phyloP scores from a whole-genome alignment of 2,329 filamentous ascomycete genomes.

The Teratosphaeria epicoccoides region DNA sequence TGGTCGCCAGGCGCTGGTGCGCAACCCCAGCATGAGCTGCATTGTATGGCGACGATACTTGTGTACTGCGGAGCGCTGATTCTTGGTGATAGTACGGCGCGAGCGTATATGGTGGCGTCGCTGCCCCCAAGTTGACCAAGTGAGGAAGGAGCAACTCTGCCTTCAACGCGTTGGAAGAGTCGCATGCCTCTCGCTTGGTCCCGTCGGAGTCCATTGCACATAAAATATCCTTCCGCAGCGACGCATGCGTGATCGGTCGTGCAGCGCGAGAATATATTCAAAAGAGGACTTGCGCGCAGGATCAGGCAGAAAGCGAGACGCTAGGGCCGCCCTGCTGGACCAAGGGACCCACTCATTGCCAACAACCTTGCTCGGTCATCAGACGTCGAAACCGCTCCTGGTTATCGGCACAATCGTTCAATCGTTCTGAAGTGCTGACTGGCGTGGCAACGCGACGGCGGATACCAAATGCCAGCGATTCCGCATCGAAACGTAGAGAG shows the following conservation, averaged over 20 bases:
- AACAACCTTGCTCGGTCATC: not conserved
- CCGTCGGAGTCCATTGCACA: not conserved
- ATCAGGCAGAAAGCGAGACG: not conserved
- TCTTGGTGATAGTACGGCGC: slow-evolving; percentile 4
- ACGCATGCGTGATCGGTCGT: not conserved
- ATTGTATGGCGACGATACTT: not conserved
- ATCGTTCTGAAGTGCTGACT: not conserved
- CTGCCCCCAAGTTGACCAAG: slow-evolving; percentile 1
- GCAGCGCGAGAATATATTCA: not conserved
- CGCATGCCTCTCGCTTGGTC: slow-evolving; percentile 2
- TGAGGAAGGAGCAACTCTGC: not conserved
- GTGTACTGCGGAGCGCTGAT: slow-evolving; percentile 5
- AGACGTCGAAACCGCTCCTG: not conserved
- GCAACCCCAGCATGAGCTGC: not conserved
- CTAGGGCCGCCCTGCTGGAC: not conserved
- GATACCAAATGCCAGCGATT: not conserved
- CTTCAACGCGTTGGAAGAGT: not conserved
- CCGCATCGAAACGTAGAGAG: not conserved
- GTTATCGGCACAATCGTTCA: not conserved
- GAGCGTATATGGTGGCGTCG: slow-evolving; percentile 1
- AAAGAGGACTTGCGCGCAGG: not conserved
- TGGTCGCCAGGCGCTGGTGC: not conserved
- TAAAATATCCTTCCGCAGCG: not conserved
- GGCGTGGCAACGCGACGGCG: not conserved
- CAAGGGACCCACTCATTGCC: not conserved